A percentile compares a stretch with the other conserved stretches of the same genome.
Conservation (phyloP, 2,329 filamentous ascomycete genomes). For the Cryphonectria carpinicola region DNA sequence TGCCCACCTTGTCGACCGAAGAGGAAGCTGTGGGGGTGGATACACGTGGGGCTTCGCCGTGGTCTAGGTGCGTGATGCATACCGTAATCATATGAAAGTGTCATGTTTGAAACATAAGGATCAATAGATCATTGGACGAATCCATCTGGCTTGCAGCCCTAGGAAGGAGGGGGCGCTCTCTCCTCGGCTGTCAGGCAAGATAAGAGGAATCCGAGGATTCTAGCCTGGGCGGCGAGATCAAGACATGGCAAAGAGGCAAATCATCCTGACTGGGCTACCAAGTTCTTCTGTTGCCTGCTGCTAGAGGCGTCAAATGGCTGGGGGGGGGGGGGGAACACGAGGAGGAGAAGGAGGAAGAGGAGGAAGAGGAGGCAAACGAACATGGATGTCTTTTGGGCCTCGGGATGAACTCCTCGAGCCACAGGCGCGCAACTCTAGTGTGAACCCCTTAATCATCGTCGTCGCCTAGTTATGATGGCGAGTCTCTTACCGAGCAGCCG, state of each 20-base stretch:
- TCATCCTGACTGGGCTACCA: not conserved
- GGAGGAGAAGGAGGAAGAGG: not conserved
- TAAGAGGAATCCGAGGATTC: not conserved
- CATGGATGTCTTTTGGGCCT: not conserved
- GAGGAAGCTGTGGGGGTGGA: not conserved
- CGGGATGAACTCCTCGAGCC: not conserved
- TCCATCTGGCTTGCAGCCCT: not conserved
- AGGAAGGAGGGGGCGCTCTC: not conserved
- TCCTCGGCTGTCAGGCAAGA: not conserved
- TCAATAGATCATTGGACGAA: constrained; percentile 2
- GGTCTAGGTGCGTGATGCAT: constrained; percentile 9
- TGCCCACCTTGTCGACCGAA: not conserved
- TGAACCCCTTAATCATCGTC: not conserved
- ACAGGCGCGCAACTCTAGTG: not conserved
- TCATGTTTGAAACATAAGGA: constrained; percentile 15
- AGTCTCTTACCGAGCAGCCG: not conserved
- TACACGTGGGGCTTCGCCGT: constrained; percentile 10
- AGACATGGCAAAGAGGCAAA: not conserved
- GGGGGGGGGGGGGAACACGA: not conserved
- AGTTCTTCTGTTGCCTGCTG: not conserved
- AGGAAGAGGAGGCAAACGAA: not conserved
- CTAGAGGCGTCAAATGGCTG: not conserved
- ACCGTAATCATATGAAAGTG: constrained; percentile 4
- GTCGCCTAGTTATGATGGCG: not conserved
- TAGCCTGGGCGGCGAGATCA: not conserved